Base-by-base conservation (phyloP, 1,139 yeast species). In the Sugiyamaella castrensis region DNA sequence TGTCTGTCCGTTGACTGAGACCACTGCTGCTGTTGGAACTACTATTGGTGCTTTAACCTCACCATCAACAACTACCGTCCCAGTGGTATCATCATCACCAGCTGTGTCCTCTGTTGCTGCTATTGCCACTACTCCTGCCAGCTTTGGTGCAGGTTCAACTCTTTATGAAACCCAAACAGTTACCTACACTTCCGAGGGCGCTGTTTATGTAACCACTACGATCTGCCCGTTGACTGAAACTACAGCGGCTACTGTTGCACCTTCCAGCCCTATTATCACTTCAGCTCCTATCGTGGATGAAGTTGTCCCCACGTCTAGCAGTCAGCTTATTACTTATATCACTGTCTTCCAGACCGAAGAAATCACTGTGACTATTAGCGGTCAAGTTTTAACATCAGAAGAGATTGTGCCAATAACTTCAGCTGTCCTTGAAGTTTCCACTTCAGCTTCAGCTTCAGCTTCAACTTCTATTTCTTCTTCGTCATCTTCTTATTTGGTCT, bases 351-450 rank as follows among this genome's bases (percentile, higher is more conserved):
- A 33, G 10, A 48, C 48, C 28, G 44, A 48, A 31, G 42, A 44
- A 4, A 7, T 48, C 9, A 48, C 51, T 27, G 24, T 39, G 11
- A 43, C 46, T 13, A 12, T 24, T n/a, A 33, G 19, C n/a, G 46
- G 43, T 11, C 15, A 43, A 34, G 43, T 33, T 13, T 28, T 15
- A 39, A 48, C 51, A 19, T 40, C 43, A n/a, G 45, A 40, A 19
- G 44, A 31, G 39, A 36, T 32, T 26, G 45, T 44, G 9, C 46
- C 51, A 26, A 36, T 29, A 8, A 12, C 49, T 28, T 24, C 46
- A 24, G 26, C 45, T 15, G 46, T 27, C n/a, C 24, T 19, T 41
- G 15, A 13, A 29, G 41, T 26, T 31, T 45, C 38, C 15, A 4
- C 35, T 16, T 35, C 40, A 8, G n/a, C 15, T 8, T 12, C 46